These are phyloP conservation scores for Salix koriyanagi DNA, from an alignment of 345 rosid genomes.

Conservation along the genomic window DNA sequence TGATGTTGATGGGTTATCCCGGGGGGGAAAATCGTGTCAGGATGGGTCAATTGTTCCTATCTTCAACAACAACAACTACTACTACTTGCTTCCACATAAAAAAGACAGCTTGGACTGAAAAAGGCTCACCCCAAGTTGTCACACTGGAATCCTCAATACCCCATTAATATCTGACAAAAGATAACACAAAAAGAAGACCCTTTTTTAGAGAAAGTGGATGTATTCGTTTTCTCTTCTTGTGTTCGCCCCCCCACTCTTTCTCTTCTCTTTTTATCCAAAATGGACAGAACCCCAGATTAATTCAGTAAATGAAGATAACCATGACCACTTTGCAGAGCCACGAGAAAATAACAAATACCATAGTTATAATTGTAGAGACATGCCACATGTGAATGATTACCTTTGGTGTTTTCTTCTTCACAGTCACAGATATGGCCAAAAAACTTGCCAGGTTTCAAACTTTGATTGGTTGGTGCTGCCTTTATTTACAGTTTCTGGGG, in stretches of 20 bases:
- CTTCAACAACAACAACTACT: slow-evolving; percentile 24
- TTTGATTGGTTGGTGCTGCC: slow-evolving; percentile 3
- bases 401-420: not conserved
- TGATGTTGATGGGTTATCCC: slow-evolving; percentile 58
- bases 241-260: not conserved
- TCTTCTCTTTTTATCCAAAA: slow-evolving; percentile 4
- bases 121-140: slow-evolving; percentile 34
- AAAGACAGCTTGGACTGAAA: slow-evolving; percentile 41
- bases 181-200: not conserved
- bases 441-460: not conserved
- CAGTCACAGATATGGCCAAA: no score
- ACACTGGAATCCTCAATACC: slow-evolving; percentile 36
- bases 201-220: not conserved
- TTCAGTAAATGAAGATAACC: slow-evolving; percentile 11
- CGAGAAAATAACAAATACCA: not conserved
- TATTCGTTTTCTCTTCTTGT: not conserved
- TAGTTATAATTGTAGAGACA: not conserved
- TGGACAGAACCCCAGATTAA: slow-evolving; percentile 3
- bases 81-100: slow-evolving; percentile 33
- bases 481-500: not conserved
- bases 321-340: slow-evolving; percentile 4
- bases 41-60: slow-evolving; percentile 49
- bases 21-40: slow-evolving; percentile 27
- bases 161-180: slow-evolving; percentile 47
- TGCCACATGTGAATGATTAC: slow-evolving; percentile 2